A percentile compares a stretch with the other conserved stretches of the same genome.
Conservation (phyloP, 2,329 filamentous ascomycete genomes). For the Cadophora sp. region DNA sequence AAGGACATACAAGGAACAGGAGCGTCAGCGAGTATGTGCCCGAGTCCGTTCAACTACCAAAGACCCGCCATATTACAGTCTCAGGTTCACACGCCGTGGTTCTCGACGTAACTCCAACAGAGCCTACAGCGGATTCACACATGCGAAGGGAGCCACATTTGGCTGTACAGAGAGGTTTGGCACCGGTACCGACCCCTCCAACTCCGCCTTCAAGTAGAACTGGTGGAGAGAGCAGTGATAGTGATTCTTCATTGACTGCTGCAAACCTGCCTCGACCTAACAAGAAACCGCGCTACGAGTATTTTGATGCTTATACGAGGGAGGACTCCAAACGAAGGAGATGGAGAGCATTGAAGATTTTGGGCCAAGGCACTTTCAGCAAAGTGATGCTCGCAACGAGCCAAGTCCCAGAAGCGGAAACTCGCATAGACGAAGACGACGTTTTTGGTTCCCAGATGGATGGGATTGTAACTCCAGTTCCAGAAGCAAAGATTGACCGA, state of each 20-base stretch:
- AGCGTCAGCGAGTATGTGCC: constrained; percentile 90
- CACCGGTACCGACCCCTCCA: constrained; percentile 67
- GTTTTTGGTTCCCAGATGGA: constrained; percentile 40
- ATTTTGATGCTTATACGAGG: constrained; percentile 73
- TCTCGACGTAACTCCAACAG: constrained; percentile 48
- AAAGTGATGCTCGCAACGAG: constrained; percentile 91
- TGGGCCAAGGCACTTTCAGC: constrained; percentile 96
- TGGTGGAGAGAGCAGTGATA: constrained; percentile 55
- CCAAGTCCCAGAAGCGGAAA: constrained; percentile 62
- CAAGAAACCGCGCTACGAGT: constrained; percentile 58
- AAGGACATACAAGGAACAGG: constrained; percentile 71
- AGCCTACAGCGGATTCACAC: constrained; percentile 57
- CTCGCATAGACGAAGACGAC: constrained; percentile 47
- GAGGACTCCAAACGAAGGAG: constrained; percentile 72
- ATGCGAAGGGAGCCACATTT: constrained; percentile 82
- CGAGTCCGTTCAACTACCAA: constrained; percentile 70
- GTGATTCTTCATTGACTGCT: constrained; percentile 55
- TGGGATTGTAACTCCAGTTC: constrained; percentile 42
- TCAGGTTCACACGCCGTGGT: constrained; percentile 63
- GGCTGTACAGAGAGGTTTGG: constrained; percentile 78
- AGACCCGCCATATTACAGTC: constrained; percentile 74
- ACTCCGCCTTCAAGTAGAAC: constrained; percentile 85
- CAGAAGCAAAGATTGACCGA: constrained; percentile 59
- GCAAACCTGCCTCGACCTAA: constrained; percentile 44
- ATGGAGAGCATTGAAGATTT: constrained; percentile 80